phyloP scores from a whole-genome alignment of 805 yeast species.

The Peterozyma xylosa region DNA sequence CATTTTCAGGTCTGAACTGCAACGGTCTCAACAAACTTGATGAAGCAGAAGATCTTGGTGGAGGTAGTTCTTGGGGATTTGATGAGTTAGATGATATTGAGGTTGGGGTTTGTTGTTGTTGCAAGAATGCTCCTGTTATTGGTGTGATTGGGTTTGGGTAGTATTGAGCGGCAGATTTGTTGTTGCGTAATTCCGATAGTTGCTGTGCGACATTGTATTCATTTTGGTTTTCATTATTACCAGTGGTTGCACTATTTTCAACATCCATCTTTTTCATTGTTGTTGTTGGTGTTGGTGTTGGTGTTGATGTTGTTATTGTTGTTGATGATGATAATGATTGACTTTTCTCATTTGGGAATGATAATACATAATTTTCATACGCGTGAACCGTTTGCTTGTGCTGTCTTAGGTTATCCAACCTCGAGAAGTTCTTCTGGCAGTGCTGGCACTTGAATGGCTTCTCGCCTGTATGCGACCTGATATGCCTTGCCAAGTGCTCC shows the following conservation, averaged over 20 bases:
- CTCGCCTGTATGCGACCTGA: slow-evolving; percentile 91
- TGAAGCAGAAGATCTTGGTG: slow-evolving; percentile 5
- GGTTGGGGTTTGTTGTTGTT: slow-evolving; percentile 5
- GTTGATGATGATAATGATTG: slow-evolving; percentile 19
- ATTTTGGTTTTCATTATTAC: not conserved
- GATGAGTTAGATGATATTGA: not conserved
- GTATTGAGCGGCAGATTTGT: not conserved
- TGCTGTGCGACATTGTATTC: slow-evolving; percentile 4
- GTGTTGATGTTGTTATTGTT: slow-evolving; percentile 12
- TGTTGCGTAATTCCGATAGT: slow-evolving; percentile 2
- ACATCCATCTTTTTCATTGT: not conserved
- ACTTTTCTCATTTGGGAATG: slow-evolving; percentile 23
- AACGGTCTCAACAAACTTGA: slow-evolving; percentile 7
- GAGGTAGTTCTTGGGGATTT: not conserved
- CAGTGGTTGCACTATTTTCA: slow-evolving; percentile 4
- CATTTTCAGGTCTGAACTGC: slow-evolving; percentile 7
- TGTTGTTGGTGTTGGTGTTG: slow-evolving; percentile 5
- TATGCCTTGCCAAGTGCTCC: slow-evolving; percentile 88
- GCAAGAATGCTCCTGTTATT: not conserved
- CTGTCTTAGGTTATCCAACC: slow-evolving; percentile 84
- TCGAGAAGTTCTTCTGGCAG: slow-evolving; percentile 69
- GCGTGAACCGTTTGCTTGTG: slow-evolving; percentile 84
- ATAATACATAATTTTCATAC: slow-evolving; percentile 29
- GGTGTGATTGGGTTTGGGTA: not conserved
- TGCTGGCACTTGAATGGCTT: slow-evolving; percentile 85